phyloP scores from a whole-genome alignment of 441 rosid species.

The Bruguiera hainesii region DNA sequence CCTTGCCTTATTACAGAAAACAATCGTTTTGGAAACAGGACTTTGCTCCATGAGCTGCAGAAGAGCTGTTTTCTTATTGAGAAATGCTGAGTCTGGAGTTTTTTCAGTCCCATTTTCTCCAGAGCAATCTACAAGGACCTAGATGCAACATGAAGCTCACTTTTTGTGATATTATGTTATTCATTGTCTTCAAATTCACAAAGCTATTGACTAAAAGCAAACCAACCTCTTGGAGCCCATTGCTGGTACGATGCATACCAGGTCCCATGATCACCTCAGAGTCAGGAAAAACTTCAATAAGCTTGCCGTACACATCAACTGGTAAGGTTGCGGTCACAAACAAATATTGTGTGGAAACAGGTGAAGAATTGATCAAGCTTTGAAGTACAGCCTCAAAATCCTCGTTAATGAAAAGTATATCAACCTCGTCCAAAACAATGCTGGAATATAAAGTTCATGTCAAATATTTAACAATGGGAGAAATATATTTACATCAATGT shows the following conservation, averaged over 20 bases:
- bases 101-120: constrained; percentile 65
- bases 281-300: constrained; percentile 77
- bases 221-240: constrained; percentile 81
- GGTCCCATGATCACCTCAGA: constrained; percentile 90
- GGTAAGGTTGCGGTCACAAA: constrained; percentile 94
- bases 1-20: constrained; percentile 83
- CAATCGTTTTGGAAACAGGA: constrained; percentile 67
- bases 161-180: constrained; percentile 3
- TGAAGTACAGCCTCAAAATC: constrained; percentile 76
- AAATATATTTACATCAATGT: not conserved
- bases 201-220: not conserved
- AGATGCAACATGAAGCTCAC: constrained; percentile 22
- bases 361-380: constrained; percentile 64
- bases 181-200: not conserved
- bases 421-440: constrained; percentile 85
- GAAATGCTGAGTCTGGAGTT: constrained; percentile 69
- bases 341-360: constrained; percentile 69
- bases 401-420: constrained; percentile 72
- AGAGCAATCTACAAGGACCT: constrained; percentile 91
- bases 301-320: constrained; percentile 69
- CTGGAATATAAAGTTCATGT: constrained; percentile 41
- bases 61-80: constrained; percentile 78
- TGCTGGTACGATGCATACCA: constrained; percentile 76
- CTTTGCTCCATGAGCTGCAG: constrained; percentile 59
- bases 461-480: constrained; percentile 5